Evolutionary conservation across 75 land plant genomes (phyloP).

Genomic region (Cunninghamia lanceolata): DNA sequence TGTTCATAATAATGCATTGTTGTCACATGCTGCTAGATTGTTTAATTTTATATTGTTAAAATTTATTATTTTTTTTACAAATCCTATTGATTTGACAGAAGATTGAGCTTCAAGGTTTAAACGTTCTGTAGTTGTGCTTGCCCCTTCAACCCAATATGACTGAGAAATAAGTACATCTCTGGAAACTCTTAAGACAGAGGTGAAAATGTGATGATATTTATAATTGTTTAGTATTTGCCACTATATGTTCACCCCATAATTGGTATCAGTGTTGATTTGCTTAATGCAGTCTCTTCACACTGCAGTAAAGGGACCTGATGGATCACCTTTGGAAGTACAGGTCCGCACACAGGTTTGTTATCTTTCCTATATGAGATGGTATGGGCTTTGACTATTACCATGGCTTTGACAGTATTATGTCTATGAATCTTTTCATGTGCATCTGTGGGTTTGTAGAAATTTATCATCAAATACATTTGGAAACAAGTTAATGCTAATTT

Average conservation of each 20-base stretch:
- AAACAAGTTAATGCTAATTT: constrained; percentile 2
- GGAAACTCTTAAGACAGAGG: background rate
- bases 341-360: constrained; percentile 87
- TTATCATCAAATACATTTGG: background rate
- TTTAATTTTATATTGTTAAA: background rate
- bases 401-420: background rate
- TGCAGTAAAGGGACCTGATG: constrained; percentile 93
- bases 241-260: background rate
- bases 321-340: constrained; percentile 90
- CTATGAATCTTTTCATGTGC: background rate
- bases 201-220: background rate
- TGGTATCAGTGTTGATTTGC: background rate
- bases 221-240: background rate
- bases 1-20: background rate
- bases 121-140: background rate
- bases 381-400: background rate
- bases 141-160: background rate
- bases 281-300: constrained; percentile 89
- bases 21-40: background rate
- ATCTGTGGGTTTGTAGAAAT: background rate
- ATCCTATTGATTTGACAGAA: background rate
- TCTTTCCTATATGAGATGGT: background rate
- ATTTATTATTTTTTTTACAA: background rate
- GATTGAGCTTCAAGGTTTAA: background rate
- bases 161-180: background rate